phyloP scores from a whole-genome alignment of 257 asterid genomes.

The Solanum megistacrolobum region DNA sequence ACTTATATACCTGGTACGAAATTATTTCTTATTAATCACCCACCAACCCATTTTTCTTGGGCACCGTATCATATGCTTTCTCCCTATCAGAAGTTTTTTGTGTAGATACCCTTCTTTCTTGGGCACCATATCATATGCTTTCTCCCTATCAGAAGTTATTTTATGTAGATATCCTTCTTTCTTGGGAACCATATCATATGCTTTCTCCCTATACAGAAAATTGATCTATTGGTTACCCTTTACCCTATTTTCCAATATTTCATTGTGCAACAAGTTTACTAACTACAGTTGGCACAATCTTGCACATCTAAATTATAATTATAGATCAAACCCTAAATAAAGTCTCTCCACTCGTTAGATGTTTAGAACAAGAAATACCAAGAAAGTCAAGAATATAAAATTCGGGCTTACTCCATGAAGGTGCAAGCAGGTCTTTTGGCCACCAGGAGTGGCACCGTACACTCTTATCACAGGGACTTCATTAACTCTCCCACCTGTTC shows the following conservation, averaged over 20 bases:
- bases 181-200: not conserved
- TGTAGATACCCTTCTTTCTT: not conserved
- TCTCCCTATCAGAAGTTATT: not conserved
- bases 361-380: not conserved
- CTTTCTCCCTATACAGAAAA: not conserved
- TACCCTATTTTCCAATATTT: not conserved
- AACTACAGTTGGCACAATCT: not conserved
- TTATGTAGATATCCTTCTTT: not conserved
- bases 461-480: constrained; percentile 87
- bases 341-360: not conserved
- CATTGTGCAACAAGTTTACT: not conserved
- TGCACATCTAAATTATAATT: not conserved
- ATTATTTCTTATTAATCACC: not conserved
- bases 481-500: constrained; percentile 80
- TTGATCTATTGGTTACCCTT: not conserved
- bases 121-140: not conserved
- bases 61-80: not conserved
- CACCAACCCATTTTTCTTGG: not conserved
- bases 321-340: not conserved
- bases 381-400: not conserved
- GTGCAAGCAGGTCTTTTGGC: constrained; percentile 94
- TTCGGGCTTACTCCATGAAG: constrained; percentile 57
- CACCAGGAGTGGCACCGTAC: constrained; percentile 89
- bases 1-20: not conserved
- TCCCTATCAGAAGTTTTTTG: not conserved